Conservation (phyloP, 805 yeast genomes). For the Saturnispora hagleri region DNA sequence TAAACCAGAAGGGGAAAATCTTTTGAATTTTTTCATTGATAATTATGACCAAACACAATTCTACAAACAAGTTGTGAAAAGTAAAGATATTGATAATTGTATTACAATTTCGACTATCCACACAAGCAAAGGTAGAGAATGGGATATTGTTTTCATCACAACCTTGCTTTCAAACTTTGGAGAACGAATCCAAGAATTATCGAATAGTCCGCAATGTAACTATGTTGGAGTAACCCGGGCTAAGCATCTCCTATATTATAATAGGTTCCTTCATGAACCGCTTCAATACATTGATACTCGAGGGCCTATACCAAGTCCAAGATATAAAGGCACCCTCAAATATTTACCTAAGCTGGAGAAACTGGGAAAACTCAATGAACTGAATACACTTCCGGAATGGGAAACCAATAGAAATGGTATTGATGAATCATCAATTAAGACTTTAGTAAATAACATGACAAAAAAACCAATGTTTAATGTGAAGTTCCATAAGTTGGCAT, state of each 20-base stretch:
- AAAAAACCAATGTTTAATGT: background rate
- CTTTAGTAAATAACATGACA: background rate
- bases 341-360: conserved; percentile 8
- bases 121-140: conserved; percentile 66
- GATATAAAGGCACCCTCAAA: conserved; percentile 6
- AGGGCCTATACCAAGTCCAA: background rate
- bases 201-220: conserved; percentile 16
- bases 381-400: conserved; percentile 8
- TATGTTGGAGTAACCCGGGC: conserved; percentile 69
- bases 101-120: conserved; percentile 61
- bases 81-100: conserved; percentile 13
- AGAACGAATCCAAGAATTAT: background rate
- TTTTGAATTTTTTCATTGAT: conserved; percentile 33
- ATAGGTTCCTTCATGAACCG: conserved; percentile 18
- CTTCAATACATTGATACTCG: conserved; percentile 16
- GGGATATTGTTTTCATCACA: conserved; percentile 55
- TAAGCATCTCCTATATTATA: conserved; percentile 33
- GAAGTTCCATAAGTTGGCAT: background rate
- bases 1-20: conserved; percentile 21
- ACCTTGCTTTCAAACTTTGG: conserved; percentile 1
- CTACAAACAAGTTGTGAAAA: conserved; percentile 23
- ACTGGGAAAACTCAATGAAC: conserved; percentile 5
- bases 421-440: background rate
- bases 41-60: conserved; percentile 23
- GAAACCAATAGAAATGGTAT: background rate